Conservation (phyloP, 225 moss, liverwort and hornwort genomes). For the Rhytidiadelphus loreus region DNA sequence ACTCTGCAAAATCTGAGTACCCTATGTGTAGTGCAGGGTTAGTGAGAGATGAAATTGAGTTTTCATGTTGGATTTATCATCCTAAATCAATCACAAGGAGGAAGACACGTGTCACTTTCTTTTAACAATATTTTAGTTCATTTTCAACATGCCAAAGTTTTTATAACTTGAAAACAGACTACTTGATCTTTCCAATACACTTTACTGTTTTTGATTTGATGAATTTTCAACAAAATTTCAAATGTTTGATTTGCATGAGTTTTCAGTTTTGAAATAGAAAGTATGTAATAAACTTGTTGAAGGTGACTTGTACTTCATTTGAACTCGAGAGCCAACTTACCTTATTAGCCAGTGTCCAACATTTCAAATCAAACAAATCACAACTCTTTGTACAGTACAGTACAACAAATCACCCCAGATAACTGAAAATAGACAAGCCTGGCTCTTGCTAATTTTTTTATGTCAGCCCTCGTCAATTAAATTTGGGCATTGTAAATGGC, state of each 20-base stretch:
- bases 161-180: not conserved
- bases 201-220: not conserved
- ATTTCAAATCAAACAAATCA: not conserved
- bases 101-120: too few relatives aligned
- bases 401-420: not conserved
- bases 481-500: not conserved
- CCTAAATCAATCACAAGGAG: not conserved
- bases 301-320: not conserved
- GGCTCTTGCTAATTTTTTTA: not conserved
- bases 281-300: not conserved
- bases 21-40: not conserved
- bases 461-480: not conserved
- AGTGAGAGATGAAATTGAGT: not conserved
- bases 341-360: too few relatives aligned
- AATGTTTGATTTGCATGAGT: not conserved
- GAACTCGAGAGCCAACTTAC: not conserved
- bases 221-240: not conserved
- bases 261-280: not conserved
- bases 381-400: not conserved
- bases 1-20: not conserved
- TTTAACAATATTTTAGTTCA: too few relatives aligned
- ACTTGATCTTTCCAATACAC: not conserved
- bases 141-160: not conserved
- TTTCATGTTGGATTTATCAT: not conserved
- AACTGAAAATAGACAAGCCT: not conserved